These are phyloP conservation scores for Colletotrichum costaricense DNA, from an alignment of 2,329 filamentous ascomycete genomes.

Conservation along the genomic window DNA sequence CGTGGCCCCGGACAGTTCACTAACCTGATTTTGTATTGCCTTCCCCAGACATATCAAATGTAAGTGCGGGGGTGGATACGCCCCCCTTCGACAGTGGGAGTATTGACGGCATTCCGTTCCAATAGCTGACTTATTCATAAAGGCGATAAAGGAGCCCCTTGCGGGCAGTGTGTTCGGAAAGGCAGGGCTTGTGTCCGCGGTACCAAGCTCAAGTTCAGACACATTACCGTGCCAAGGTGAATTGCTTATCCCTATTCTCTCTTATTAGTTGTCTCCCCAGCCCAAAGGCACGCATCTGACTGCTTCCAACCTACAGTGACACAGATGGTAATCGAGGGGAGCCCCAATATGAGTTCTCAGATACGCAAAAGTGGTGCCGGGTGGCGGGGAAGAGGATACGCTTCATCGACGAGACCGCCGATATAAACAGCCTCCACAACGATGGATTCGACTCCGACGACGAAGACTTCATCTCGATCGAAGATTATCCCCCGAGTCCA, in stretches of 20 bases:
- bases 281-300: not conserved
- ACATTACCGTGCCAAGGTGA: conserved; percentile 7
- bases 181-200: not conserved
- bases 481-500: not conserved
- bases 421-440: conserved; percentile 17
- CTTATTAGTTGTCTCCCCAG: no score
- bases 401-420: conserved; percentile 27
- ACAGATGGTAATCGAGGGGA: not conserved
- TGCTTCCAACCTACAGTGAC: not conserved
- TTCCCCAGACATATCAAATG: conserved; percentile 22
- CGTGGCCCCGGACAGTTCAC: not conserved
- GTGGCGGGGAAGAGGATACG: conserved; percentile 7
- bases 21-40: not conserved
- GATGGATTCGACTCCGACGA: conserved; percentile 21
- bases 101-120: no score
- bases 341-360: conserved; percentile 13
- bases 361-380: conserved; percentile 19
- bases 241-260: no score
- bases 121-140: not conserved
- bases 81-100: not conserved
- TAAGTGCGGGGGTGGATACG: not conserved
- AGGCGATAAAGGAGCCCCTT: conserved; percentile 29
- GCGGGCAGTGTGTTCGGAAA: conserved; percentile 13
- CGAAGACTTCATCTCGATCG: not conserved
- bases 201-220: conserved; percentile 17